These are phyloP conservation scores for Sclerotinia spermophila DNA, from an alignment of 2,329 filamentous ascomycete genomes.

Conservation along the genomic window DNA sequence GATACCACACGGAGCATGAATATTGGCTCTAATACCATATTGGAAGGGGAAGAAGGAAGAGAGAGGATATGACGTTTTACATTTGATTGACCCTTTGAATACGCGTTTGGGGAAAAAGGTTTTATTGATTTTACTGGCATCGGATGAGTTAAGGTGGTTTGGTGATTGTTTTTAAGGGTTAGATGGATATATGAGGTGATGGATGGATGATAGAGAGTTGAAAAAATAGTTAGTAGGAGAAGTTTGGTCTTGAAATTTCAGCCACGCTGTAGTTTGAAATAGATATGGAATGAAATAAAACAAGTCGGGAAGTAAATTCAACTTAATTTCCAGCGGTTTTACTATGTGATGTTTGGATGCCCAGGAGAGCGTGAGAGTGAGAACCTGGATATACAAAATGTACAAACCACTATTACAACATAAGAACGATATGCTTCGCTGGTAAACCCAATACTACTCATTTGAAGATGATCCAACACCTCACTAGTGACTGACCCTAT, in stretches of 20 bases:
- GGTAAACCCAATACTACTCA: background rate
- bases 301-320: background rate
- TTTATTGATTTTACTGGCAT: background rate
- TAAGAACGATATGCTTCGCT: background rate
- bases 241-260: background rate
- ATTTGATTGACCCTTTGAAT: background rate
- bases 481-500: background rate
- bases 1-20: slow-evolving; percentile 4
- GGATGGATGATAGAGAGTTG: background rate
- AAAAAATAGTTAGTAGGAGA: background rate
- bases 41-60: background rate
- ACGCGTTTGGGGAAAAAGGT: background rate
- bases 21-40: background rate
- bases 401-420: background rate
- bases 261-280: background rate
- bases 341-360: background rate
- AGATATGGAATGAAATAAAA: background rate
- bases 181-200: background rate
- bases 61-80: background rate
- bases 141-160: background rate
- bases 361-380: background rate
- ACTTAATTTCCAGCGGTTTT: background rate
- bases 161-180: background rate
- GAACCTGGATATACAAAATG: background rate
- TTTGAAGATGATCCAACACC: background rate